These are phyloP conservation scores for Chlorella sp. DNA, from an alignment of 139 green algal genomes.

Conservation along the genomic window DNA sequence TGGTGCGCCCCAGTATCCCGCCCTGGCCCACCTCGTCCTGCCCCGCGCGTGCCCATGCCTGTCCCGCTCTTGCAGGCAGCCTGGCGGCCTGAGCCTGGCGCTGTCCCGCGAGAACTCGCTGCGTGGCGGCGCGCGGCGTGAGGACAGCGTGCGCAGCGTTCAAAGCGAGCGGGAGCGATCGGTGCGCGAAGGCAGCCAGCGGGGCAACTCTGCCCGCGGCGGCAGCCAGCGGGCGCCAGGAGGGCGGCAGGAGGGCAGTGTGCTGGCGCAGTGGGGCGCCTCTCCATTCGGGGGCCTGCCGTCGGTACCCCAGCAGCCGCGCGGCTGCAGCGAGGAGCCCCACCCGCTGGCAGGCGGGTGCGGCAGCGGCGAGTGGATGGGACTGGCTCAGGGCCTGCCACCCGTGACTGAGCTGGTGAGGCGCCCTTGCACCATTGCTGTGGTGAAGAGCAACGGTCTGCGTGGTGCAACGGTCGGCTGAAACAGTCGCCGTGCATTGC, in stretches of 20 bases:
- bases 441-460: too few species aligned
- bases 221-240: not conserved
- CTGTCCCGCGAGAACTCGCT: conserved; percentile 31
- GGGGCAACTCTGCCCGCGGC: not conserved
- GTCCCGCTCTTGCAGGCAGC: conserved; percentile 2
- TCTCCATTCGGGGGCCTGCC: not conserved
- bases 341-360: not conserved
- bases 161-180: not conserved
- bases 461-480: too few species aligned
- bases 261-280: not conserved
- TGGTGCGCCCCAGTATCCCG: not conserved
- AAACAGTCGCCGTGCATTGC: too few species aligned
- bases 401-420: not conserved
- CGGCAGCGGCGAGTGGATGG: not conserved
- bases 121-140: conserved; percentile 1
- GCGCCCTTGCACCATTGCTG: not conserved
- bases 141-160: not conserved
- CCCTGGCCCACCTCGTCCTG: not conserved
- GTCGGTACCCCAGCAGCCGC: not conserved
- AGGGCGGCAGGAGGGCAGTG: not conserved
- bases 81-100: conserved; percentile 25
- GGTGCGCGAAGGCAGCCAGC: not conserved
- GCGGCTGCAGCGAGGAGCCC: not conserved
- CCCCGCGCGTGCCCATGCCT: not conserved
- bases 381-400: not conserved